phyloP scores from a whole-genome alignment of 1,139 yeast genomes.

The Geotrichum macrosporum region DNA sequence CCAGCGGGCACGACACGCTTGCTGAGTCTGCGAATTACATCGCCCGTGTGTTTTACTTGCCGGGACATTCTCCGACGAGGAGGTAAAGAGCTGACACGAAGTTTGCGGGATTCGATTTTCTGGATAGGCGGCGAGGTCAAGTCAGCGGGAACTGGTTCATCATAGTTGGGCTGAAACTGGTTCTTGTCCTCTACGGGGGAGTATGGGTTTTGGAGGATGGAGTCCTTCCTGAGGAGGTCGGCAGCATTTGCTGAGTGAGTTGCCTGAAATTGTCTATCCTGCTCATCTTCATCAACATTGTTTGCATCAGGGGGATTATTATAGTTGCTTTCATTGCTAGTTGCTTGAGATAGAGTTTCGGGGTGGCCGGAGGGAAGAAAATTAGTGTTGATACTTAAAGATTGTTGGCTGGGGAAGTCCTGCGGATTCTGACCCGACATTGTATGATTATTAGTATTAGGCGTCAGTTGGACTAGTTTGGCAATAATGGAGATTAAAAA shows the following conservation, averaged over 20 bases:
- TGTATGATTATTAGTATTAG: no score
- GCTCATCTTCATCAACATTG: slow-evolving; percentile 14
- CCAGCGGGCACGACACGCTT: slow-evolving; percentile 17
- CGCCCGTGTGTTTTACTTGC: slow-evolving; percentile 11
- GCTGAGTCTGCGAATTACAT: slow-evolving; percentile 17
- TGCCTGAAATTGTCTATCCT: slow-evolving; percentile 3
- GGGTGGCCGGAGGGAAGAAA: not conserved
- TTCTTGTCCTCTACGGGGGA: not conserved
- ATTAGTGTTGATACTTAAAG: no score
- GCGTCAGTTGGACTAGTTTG: no score
- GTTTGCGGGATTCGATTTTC: slow-evolving; percentile 16
- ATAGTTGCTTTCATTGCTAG: slow-evolving; percentile 12
- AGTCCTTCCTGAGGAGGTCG: slow-evolving; percentile 4
- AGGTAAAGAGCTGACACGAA: slow-evolving; percentile 16
- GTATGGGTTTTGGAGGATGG: slow-evolving; percentile 11
- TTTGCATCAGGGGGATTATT: not conserved
- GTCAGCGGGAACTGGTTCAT: not conserved
- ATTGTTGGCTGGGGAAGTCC: no score
- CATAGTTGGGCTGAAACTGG: slow-evolving; percentile 2
- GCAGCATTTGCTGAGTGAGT: slow-evolving; percentile 2
- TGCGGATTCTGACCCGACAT: no score
- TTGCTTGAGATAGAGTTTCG: slow-evolving; percentile 4
- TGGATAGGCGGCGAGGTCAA: not conserved
- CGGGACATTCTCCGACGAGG: slow-evolving; percentile 11
- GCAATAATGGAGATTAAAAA: no score